Base-by-base conservation (phyloP, 2,329 filamentous ascomycete genomes). In the Sporothrix pseudoabietina region DNA sequence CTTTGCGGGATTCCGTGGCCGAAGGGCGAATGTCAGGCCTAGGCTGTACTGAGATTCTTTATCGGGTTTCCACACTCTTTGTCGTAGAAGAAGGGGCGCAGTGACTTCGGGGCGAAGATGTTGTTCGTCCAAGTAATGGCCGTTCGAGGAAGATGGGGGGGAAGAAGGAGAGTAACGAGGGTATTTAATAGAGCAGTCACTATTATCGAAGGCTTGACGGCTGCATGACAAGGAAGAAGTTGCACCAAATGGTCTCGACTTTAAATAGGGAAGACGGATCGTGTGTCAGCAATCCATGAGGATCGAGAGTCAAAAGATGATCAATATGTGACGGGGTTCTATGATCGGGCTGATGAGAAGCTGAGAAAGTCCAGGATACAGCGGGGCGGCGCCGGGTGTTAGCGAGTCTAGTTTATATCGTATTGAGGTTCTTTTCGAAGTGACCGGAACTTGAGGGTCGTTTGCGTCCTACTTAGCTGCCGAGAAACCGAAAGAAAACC, bases 221-320 rank as follows among this genome's bases (percentile, higher is more conserved):
- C 14, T 66, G 14, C 63, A 66, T 66, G 41, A 47, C 41, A 55
- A 39, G 66, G 32, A 69, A 39, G 32, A 69, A 16, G 16, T 19
- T 49, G 26, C 19, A n/a, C 49, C 12, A 19, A 22, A 5, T 14
- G 35, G 32, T 14, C 6, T 16, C 49, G 19, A 69, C 19, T 32
- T 69, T 8, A n/a, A 49, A 14, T 39, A 14, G 16, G 26, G 49
- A 14, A 10, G 52, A n/a, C 8, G 19, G 22, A 57, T 19, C 8
- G 26, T 59, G n/a, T 26, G 63, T 72, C 63, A 72, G 54, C 71
- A 61, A 35, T 69, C 71, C 71, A 72, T 72, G 30, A 57, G 63
- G 52, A 55, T 32, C 4, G 26, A 49, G 26, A 55, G 39, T n/a
- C 16, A 10, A n/a, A 26, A 19, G 26, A 12, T 22, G 44, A 68